These are phyloP conservation scores for Metarhizium anisopliae DNA, from an alignment of 2,329 filamentous ascomycete genomes.

Conservation along the genomic window DNA sequence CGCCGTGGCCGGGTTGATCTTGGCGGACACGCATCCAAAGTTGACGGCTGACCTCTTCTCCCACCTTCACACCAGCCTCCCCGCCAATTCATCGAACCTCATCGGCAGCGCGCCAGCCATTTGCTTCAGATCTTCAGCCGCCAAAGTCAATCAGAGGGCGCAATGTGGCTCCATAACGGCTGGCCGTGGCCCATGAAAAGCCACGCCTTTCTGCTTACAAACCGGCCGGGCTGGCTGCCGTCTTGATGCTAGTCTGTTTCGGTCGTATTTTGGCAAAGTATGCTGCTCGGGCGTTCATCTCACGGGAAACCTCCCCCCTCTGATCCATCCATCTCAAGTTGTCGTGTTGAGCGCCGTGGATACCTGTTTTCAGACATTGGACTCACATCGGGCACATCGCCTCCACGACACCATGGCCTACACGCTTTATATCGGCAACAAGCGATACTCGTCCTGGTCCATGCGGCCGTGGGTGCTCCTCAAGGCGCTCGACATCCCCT, in stretches of 20 bases:
- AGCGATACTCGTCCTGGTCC: slow-evolving; percentile 38
- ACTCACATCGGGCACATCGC: background rate
- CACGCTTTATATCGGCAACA: slow-evolving; percentile 33
- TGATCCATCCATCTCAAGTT: no score
- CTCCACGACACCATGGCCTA: slow-evolving; percentile 4
- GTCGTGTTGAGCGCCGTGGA: no score
- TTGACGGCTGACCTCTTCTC: no score
- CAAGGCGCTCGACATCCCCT: slow-evolving; percentile 32
- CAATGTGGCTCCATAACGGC: background rate
- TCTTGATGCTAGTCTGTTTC: background rate
- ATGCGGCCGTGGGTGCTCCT: slow-evolving; percentile 37
- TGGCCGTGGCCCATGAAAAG: slow-evolving; percentile 8
- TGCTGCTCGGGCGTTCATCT: background rate
- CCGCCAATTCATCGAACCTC: no score
- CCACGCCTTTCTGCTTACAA: slow-evolving; percentile 2
- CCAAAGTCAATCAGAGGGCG: no score
- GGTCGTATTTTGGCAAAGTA: background rate
- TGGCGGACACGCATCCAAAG: no score
- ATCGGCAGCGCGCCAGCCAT: no score
- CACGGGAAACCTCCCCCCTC: no score
- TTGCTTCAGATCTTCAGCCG: background rate
- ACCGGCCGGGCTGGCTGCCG: background rate
- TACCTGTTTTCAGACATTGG: background rate
- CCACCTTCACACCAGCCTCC: no score
- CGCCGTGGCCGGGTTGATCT: no score